Base-by-base conservation (phyloP, 768 basidiomycete genomes). In the Boletus rubroflammeus region DNA sequence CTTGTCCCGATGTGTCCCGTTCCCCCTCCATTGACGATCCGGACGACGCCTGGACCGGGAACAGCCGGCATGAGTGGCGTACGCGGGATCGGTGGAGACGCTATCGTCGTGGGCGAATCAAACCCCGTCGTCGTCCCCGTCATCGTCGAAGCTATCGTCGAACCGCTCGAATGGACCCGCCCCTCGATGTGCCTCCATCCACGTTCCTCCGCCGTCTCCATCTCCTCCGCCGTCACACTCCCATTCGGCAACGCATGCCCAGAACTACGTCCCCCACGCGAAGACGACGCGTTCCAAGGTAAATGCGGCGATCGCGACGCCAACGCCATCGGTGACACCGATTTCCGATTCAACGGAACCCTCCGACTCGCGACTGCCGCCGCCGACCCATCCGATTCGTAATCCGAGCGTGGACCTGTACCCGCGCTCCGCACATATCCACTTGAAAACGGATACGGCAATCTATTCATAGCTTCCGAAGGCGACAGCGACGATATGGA, bases 321-420 rank as follows among this genome's bases (percentile, higher is more conserved):
- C 31, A 82, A 75, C 17, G 87, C 86, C 83, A 88, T 85, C 4
- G 88, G 86, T 5, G 88, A 90, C 5, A 88, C 67, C 13, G 84
- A 82, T 57, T 78, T 79, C 31, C 88, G 81, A 64, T 87, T 85
- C 47, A 90, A 62, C 25, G 81, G 79, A 14, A 91, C 77, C 45
- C 76, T 70, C 47, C 86, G 78, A 64, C 88, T 86, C 11, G 50
- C 64, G 17, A 25, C 15, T 21, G 34, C 29, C 17, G 19, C 54
- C 21, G 23, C 44, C 23, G 63, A 63, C 23, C 73, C 69, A 53
- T 88, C 86, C 4, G 84, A 84, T 41, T 85, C 85, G 60, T 76
- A 73, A 44, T 83, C 83, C 13, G 78, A 80, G 34, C 74, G 67
- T 17, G 66, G 72, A 46, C 62, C 67, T 9, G 62, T 55, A 13